Base-by-base conservation (phyloP, 345 rosid genomes). In the Brassica nigra region DNA sequence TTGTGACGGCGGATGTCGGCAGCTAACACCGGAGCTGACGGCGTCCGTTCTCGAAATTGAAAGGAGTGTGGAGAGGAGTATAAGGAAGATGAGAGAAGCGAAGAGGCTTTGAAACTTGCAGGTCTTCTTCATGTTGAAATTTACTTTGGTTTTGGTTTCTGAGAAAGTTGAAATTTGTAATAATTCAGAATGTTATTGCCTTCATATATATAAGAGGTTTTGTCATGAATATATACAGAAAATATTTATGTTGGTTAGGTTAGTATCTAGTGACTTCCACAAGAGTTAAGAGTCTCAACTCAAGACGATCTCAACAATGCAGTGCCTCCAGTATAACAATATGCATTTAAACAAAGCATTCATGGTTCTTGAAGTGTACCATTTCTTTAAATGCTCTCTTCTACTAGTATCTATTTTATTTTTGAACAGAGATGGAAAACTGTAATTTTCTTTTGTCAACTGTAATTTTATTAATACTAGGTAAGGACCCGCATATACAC, bases 321-420 rank as follows among this genome's bases (percentile, higher is more conserved):
- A 37, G 74, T 80, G 11, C 74, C 58, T 61, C 66, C 67, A 23
- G 27, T 23, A 23, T 23, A 23, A 23, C 27, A 69, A 75, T 65
- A 15, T 44, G 76, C 73, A 80, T 80, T 80, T 23, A 80, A 39
- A 68, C 57, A 15, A 62, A 15, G 52, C 80, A 75, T 80, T 80
- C 73, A 80, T 31, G 75, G 23, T 69, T 80, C 83, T 80, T 75
- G 83, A 75, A 70, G 47, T 75, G 83, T 58, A 75, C 83, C 75
- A 75, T 75, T 70, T 64, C 31, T 31, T 37, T 80, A 75, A 80
- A 70, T 80, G 83, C 79, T 36, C 16, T 37, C 29, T n/a, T 23
- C 27, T 23, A 23, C 36, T 5, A 1, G 36, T 28, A 11, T 29
- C 2, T 27, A 23, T 28, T 62, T 28, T 12, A 8, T 62, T 62